Percentiles rank a stretch among this genome's conserved stretches.
Evolutionary conservation across 2,329 filamentous ascomycete species (phyloP).

Genomic region (Arthrobotrys musiformis): DNA sequence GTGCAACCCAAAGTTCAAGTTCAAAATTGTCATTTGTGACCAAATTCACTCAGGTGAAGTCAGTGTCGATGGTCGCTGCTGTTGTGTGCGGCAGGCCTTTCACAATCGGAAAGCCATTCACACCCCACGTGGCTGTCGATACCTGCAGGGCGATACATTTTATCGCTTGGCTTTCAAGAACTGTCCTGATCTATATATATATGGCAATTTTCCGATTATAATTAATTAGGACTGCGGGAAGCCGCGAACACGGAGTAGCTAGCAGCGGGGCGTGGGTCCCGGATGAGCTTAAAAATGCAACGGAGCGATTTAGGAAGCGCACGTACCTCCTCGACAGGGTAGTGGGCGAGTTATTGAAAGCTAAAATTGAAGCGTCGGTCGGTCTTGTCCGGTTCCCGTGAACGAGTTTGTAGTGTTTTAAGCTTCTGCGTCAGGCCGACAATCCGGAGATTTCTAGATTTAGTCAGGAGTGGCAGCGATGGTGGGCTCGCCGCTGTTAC

Average conservation of each 20-base stretch:
- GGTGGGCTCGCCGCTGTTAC: not conserved
- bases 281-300: not conserved
- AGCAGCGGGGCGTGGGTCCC: not conserved
- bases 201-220: not conserved
- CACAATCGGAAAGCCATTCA: not conserved
- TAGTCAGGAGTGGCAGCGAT: no score
- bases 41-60: not conserved
- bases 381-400: not conserved
- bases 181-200: not conserved
- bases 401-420: not conserved
- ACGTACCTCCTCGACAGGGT: not conserved
- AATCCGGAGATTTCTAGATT: not conserved
- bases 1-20: not conserved
- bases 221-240: not conserved
- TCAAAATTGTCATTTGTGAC: not conserved
- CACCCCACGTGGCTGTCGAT: not conserved
- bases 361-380: not conserved
- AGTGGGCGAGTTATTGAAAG: not conserved
- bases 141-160: not conserved
- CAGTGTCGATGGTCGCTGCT: not conserved
- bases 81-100: not conserved
- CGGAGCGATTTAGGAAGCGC: not conserved
- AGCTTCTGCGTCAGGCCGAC: not conserved
- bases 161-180: not conserved
- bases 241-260: not conserved